Evolutionary conservation across 2,329 filamentous ascomycete species (phyloP), one percentile per base, ranked within the genome.

Genomic region (Cyclaneusma minus): DNA sequence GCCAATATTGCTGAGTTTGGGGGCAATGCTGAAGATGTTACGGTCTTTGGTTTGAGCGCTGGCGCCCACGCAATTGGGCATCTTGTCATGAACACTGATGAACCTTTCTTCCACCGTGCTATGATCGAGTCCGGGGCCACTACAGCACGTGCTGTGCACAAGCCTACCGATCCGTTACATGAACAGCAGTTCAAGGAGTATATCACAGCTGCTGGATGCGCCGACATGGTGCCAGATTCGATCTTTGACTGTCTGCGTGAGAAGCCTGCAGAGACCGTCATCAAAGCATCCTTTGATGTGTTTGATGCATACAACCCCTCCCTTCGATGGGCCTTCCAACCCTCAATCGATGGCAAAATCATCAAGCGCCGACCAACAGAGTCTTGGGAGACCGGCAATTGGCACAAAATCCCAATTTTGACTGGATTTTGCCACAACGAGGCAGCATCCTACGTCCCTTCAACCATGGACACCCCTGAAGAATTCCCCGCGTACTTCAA

Each of bases 371-470:
- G 62, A 11, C 72, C 74, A 4, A 54, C 73, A 8, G 54, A 58
- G 12, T 56, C 60, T 7, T 75, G 68, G 69, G 43, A 51, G 6
- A 51, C 57, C 2, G 52, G 58, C 1, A 45, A 53, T 12, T 64
- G 60, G 47, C 55, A 72, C 36, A 55, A 56, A 35, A 55, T 72
- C 6, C 66, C 69, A 5, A 60, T 80, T 23, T 51, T 81, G 31
- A 78, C 73, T 0, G 75, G 75, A 4, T 79, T 71, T 53, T 69
- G 68, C 43, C 64, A 66, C 14, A 69, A 80, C 39, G 75, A 81
- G 42, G 75, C 73, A 12, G 45, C 58, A 17, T 80, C 78, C 38
- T 64, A 78, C 2, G 62, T 70, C 0, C 48, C 53, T 11, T 45
- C 17, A 48, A 38, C 45, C 5, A 55, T 64, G 30, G 49, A 55